Base-by-base conservation (phyloP, 768 basidiomycete genomes). In the Tricholoma matsutake region DNA sequence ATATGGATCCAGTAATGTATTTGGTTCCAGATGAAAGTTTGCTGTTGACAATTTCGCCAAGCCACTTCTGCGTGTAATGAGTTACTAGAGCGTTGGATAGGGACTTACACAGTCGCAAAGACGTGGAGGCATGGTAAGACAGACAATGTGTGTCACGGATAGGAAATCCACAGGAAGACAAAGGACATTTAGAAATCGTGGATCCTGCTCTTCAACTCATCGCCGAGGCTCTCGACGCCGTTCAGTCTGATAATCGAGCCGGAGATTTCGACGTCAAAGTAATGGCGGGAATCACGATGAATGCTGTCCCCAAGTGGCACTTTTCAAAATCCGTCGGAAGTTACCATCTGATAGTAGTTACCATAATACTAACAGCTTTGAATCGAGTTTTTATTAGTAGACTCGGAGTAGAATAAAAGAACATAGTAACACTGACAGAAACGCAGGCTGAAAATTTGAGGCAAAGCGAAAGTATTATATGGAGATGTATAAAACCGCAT, bases 11-110 rank as follows among this genome's bases (percentile, higher is more conserved):
- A n/a, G 69, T 69, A 1, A 68, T 64, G 68, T 45, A 41, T 52
- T 58, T 57, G 7, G 54, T 41, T 9, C 53, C 57, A 22, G 70
- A 68, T 20, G 72, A 74, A 58, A 52, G 29, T 68, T 72, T n/a
- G 72, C 75, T 28, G 77, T 76, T 16, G 66, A 67, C 45, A 73
- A 78, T 63, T 76, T 79, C 60, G 62, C 64, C 3, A 67, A 70
- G 13, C 32, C 59, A 11, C 70, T 78, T 32, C 68, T 79, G 5
- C 32, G 53, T 10, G 37, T 51, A 13, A 41, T 72, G 25, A 67
- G 71, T 20, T 75, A 75, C 54, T 7, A 22, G 63, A 29, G 18
- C 14, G 25, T 56, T 20, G 32, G 57, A 32, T 8, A 54, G 63
- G 29, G 32, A 63, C 31, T 29, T 61, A 37, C 57, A 68, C 22